phyloP scores from a whole-genome alignment of 2,329 filamentous ascomycete species.

The Penicillium digitatum region DNA sequence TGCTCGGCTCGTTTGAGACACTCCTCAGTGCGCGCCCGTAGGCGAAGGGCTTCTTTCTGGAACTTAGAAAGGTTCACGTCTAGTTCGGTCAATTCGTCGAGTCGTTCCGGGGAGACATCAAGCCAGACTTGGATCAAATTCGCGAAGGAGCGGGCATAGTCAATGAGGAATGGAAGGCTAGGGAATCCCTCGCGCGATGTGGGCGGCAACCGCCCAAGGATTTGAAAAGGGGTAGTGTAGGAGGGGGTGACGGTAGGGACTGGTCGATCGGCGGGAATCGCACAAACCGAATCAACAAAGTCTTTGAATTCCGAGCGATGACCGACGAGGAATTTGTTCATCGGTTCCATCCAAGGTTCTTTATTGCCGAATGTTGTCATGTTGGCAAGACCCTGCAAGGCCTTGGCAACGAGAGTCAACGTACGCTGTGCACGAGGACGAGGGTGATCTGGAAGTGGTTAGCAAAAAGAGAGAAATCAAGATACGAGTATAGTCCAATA shows the following conservation, averaged over 20 bases:
- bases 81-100: conserved; percentile 39
- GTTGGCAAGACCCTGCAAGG: conserved; percentile 84
- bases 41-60: conserved; percentile 42
- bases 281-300: conserved; percentile 82
- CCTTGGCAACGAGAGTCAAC: conserved; percentile 87
- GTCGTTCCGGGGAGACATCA: conserved; percentile 37
- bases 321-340: conserved; percentile 79
- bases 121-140: conserved; percentile 65
- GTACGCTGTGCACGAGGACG: conserved; percentile 78
- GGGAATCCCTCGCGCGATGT: conserved; percentile 88
- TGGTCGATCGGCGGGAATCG: conserved; percentile 69
- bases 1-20: conserved; percentile 47
- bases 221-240: conserved; percentile 89
- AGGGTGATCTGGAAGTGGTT: conserved; percentile 64
- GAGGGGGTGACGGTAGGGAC: conserved; percentile 67
- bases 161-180: conserved; percentile 86
- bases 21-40: conserved; percentile 45
- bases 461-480: neutral
- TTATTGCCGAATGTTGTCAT: conserved; percentile 88
- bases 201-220: conserved; percentile 74
- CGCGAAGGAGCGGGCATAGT: conserved; percentile 80
- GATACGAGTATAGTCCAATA: conserved; percentile 27
- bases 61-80: conserved; percentile 42
- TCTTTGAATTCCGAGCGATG: conserved; percentile 78
- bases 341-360: conserved; percentile 98